Base-by-base conservation (phyloP, 306 rosid species). In the Quercus ilex region DNA sequence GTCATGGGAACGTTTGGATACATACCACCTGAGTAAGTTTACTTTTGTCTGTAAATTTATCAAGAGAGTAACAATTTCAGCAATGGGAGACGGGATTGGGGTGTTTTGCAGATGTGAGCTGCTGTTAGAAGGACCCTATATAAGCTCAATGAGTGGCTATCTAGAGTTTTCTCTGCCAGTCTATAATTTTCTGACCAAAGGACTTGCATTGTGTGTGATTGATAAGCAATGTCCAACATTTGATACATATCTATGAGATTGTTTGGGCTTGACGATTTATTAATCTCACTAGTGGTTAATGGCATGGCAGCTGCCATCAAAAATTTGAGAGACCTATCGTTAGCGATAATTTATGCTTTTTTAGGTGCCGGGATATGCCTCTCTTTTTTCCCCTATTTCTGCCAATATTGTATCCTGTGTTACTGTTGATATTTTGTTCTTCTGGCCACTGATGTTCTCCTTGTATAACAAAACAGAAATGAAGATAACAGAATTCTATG, bases 1-100 rank as follows among this genome's bases (percentile, higher is more conserved):
- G 92, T 89, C 52, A 95, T 91, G 75, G 98, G 98, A 83, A 93
- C 98, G 69, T 93, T 93, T 81, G 97, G 97, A 79, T 92, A 93
- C 85, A 93, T 92, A 97, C 93, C 98, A 18, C 98, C 97, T 0
- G 97, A 93, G 98, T 91, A 89, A 74, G 95, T 60, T 74, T 52
- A 46, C 2, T 35, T 77, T 72, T 82, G 2, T 28, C 53, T 67
- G 59, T 70, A 55, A 31, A 46, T 46, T 12, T 46, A 46, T 64
- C 25, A 14, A 5, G 49, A 46, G 41, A 11, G 60, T 52, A 74
- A 70, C 46, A 6, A 77, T 55, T 59, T 56, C 46, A 35, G 69
- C 46, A 6, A 35, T 76, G 71, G 64, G 68, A 51, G 69, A 74
- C 72, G 33, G 58, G 33, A 30, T 35, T 78, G 58, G 53, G 57